A percentile compares a stretch with the other conserved stretches of the same genome.
Conservation (phyloP, 208 protist genomes). For the Balamuthia mandrillaris region DNA sequence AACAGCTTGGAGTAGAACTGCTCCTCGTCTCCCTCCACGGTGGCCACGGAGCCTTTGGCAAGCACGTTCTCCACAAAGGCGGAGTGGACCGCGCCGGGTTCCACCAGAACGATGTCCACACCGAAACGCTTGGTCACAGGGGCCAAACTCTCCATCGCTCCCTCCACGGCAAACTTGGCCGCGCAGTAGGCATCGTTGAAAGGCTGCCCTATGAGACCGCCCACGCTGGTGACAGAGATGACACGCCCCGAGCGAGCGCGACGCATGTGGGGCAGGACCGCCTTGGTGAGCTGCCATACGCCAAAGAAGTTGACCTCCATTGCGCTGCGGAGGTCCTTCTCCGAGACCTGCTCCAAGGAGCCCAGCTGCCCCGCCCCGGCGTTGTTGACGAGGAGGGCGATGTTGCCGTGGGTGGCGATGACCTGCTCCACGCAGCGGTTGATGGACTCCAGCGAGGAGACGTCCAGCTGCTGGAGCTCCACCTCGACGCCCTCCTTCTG, state of each 20-base stretch:
- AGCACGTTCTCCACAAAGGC: neutral
- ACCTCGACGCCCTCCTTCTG: neutral
- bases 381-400: constrained; percentile 15
- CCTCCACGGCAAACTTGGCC: neutral
- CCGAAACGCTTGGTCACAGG: neutral
- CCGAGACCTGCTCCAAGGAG: neutral
- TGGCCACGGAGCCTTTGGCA: neutral
- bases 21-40: neutral
- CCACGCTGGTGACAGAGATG: constrained; percentile 29
- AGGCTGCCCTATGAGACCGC: constrained; percentile 16
- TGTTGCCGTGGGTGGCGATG: neutral
- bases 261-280: constrained; percentile 16
- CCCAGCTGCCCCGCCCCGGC: neutral
- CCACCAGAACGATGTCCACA: neutral
- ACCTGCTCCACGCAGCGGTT: neutral
- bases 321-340: too few relatives aligned
- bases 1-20: too few relatives aligned
- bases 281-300: neutral
- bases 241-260: neutral
- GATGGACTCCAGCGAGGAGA: neutral
- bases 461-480: neutral
- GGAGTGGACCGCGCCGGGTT: neutral
- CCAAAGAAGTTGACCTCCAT: constrained; percentile 14
- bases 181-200: neutral
- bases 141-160: neutral